Percentiles rank a stretch among this genome's conserved stretches.
Conservation (phyloP, 2,329 filamentous ascomycete species). For the Thielaviopsis euricoi region DNA sequence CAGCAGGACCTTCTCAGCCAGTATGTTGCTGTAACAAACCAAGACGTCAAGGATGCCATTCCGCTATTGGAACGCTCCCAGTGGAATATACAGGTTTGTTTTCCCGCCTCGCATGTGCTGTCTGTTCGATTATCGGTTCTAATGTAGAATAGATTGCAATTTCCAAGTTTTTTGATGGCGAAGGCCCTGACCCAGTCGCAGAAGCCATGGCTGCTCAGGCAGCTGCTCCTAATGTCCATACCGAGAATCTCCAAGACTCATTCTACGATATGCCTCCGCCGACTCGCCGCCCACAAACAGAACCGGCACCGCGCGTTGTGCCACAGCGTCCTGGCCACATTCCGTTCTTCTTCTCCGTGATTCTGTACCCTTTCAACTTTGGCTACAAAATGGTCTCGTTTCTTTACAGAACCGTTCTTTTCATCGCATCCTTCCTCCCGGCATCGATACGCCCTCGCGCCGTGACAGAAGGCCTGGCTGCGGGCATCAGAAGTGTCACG, state of each 20-base stretch:
- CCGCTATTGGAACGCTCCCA: slow-evolving; percentile 69
- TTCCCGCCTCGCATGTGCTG: background rate
- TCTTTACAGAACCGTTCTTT: slow-evolving; percentile 56
- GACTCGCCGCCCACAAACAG: slow-evolving; percentile 22
- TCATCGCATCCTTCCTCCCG: slow-evolving; percentile 67
- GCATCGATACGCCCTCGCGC: slow-evolving; percentile 40
- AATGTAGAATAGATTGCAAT: slow-evolving; percentile 58
- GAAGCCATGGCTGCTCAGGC: slow-evolving; percentile 53
- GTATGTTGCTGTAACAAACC: slow-evolving; percentile 74
- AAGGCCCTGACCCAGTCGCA: slow-evolving; percentile 64
- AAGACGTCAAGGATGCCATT: slow-evolving; percentile 60
- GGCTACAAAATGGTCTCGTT: slow-evolving; percentile 57
- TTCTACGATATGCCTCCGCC: slow-evolving; percentile 22
- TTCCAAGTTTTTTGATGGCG: slow-evolving; percentile 93
- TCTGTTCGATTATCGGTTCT: background rate
- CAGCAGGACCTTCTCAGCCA: slow-evolving; percentile 79
- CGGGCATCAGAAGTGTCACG: slow-evolving; percentile 41
- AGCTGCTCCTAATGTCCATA: slow-evolving; percentile 46
- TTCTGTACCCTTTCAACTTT: slow-evolving; percentile 50
- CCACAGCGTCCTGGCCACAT: slow-evolving; percentile 64
- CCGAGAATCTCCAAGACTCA: slow-evolving; percentile 58
- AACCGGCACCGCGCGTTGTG: slow-evolving; percentile 72
- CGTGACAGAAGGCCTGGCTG: slow-evolving; percentile 35
- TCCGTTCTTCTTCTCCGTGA: slow-evolving; percentile 50
- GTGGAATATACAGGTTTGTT: slow-evolving; percentile 78